Percentiles rank a stretch among this genome's conserved stretches.
Conservation (phyloP, 805 yeast genomes). For the Cephaloascus fragrans region DNA sequence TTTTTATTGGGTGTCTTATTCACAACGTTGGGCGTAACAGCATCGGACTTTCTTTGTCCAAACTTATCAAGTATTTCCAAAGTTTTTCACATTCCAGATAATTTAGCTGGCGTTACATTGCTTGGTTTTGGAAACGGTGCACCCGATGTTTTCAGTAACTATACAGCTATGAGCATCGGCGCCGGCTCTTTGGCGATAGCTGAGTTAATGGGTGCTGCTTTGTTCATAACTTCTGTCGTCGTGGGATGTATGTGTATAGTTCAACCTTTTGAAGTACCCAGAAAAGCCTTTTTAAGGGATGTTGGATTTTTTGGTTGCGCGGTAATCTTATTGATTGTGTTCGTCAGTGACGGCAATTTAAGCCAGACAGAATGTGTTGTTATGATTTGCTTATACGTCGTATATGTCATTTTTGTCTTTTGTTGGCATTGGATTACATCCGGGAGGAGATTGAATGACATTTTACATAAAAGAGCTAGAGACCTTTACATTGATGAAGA, state of each 20-base stretch:
- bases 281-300: constrained; percentile 49
- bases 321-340: constrained; percentile 36
- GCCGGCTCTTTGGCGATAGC: constrained; percentile 77
- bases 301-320: constrained; percentile 43
- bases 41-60: constrained; percentile 77
- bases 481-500: neutral
- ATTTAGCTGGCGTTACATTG: constrained; percentile 77
- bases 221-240: constrained; percentile 71
- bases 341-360: constrained; percentile 47
- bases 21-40: constrained; percentile 61
- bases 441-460: neutral
- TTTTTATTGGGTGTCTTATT: constrained; percentile 35
- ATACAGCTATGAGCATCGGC: constrained; percentile 67
- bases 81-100: constrained; percentile 55
- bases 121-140: constrained; percentile 89
- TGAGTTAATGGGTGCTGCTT: constrained; percentile 85
- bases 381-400: constrained; percentile 46
- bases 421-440: constrained; percentile 6
- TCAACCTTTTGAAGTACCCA: constrained; percentile 42
- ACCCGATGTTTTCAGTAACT: constrained; percentile 82
- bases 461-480: constrained; percentile 1
- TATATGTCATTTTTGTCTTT: constrained; percentile 44
- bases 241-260: constrained; percentile 69
- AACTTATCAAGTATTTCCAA: constrained; percentile 60
- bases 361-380: constrained; percentile 43